A percentile compares a stretch with the other conserved stretches of the same genome.
Conservation (phyloP, 257 asterid species). For the Capsicum baccatum region DNA sequence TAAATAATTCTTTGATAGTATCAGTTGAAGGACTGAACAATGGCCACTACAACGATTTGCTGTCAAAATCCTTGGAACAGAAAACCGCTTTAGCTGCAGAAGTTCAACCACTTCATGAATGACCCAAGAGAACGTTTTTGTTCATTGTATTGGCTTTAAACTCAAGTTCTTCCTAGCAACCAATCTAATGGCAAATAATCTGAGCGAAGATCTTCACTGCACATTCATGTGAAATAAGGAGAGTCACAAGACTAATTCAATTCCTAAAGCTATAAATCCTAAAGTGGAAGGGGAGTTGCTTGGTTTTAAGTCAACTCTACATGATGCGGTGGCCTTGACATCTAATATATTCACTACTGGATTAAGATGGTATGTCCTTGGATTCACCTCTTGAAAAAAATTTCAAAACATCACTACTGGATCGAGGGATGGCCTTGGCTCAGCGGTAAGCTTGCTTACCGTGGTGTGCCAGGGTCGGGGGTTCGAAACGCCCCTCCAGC, state of each 20-base stretch:
- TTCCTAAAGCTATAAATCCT: no score
- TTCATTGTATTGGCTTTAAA: conserved; percentile 5
- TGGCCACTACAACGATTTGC: not conserved
- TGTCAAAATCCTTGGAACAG: not conserved
- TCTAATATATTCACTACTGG: not conserved
- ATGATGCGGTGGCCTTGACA: no score
- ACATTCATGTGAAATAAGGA: no score
- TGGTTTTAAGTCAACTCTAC: no score
- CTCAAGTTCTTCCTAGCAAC: not conserved
- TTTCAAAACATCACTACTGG: not conserved
- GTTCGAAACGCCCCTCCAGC: no score
- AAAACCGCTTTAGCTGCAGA: not conserved
- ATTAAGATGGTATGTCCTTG: not conserved
- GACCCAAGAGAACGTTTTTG: not conserved
- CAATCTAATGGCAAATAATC: not conserved
- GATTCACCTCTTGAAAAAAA: not conserved
- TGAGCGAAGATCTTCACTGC: not conserved
- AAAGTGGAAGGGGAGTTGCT: no score
- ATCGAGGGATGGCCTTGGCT: no score
- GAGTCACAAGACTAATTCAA: not conserved
- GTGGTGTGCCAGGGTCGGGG: no score
- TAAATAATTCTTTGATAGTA: no score
- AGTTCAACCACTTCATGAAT: not conserved
- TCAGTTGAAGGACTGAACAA: no score
- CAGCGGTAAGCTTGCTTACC: no score